Evolutionary conservation across 2,329 filamentous ascomycete genomes (phyloP), one percentile per base, ranked within the genome.

Genomic region (Claviceps monticola): DNA sequence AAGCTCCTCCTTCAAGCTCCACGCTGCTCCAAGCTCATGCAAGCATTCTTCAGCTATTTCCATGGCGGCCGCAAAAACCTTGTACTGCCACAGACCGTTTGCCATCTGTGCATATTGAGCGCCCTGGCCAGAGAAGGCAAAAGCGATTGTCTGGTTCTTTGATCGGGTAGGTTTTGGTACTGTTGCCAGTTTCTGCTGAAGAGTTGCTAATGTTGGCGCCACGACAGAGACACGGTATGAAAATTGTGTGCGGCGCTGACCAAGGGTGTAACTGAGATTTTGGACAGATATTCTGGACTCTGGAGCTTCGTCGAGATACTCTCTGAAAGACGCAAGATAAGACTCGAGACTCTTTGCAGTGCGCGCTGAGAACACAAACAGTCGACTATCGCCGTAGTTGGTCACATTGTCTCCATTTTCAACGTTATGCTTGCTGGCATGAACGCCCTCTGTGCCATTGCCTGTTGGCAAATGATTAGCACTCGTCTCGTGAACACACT

Each of bases 91-190:
- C 14, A 55, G 37, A 7, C 47, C 51, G 4, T 37, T 46, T 21
- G 48, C 54, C 53, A 55, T 55, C 29, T 48, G 49, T 8, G 52
- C 52, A n/a, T 51, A 67, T 52, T 68, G 65, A 5, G 64, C 64
- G 6, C 65, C 65, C 46, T 67, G 65, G 16, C 65, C 65, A 1
- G 65, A 65, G 54, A 67, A 68, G 3, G 61, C 59, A 49, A 63
- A 62, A 2, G 47, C 39, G 3, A 55, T 16, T 5, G 36, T 19
- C 14, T 41, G 51, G 2, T 54, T 36, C 34, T 45, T 48, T 23
- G 48, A 39, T 19, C 43, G 44, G 17, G n/a, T 48, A 36, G 36
- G 43, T 23, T 26, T 54, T 7, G 34, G 23, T 13, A 16, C 41
- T 14, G 56, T 29, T 5, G 56, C 47, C 41, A 59, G 45, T 34